These are phyloP conservation scores for Colletotrichum costaricense DNA, from an alignment of 2,329 filamentous ascomycete species.

Conservation along the genomic window DNA sequence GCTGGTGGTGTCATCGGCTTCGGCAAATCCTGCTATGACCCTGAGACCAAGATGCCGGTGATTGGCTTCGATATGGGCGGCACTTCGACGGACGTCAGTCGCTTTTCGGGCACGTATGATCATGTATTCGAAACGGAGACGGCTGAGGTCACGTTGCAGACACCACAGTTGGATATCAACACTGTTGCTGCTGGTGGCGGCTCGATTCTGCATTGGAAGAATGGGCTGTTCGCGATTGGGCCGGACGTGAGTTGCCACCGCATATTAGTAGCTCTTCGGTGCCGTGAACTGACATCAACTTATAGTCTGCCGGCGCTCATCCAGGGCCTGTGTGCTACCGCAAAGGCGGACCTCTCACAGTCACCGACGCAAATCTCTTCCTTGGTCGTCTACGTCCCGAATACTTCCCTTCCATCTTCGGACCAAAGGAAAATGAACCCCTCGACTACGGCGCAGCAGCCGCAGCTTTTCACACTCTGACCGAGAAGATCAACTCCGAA, in stretches of 20 bases:
- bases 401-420: neutral
- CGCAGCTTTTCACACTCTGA: slow-evolving; percentile 51
- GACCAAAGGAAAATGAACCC: neutral
- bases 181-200: neutral
- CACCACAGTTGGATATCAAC: neutral
- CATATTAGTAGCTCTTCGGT: neutral
- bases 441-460: too few relatives aligned
- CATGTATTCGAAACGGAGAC: neutral
- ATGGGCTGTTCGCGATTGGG: neutral
- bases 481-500: slow-evolving; percentile 82
- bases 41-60: too few relatives aligned
- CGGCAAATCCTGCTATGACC: too few relatives aligned
- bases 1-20: too few relatives aligned
- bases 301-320: neutral
- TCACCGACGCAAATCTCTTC: slow-evolving; percentile 90
- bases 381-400: slow-evolving; percentile 68
- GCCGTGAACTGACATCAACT: neutral
- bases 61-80: too few relatives aligned
- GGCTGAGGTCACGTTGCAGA: neutral
- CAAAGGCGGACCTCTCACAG: slow-evolving; percentile 80
- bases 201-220: neutral
- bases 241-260: neutral
- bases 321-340: slow-evolving; percentile 63
- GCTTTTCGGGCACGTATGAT: neutral
- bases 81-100: neutral